Evolutionary conservation across 441 rosid genomes (phyloP), one percentile per base, ranked within the genome.

Genomic region (Omphalea diandra): DNA sequence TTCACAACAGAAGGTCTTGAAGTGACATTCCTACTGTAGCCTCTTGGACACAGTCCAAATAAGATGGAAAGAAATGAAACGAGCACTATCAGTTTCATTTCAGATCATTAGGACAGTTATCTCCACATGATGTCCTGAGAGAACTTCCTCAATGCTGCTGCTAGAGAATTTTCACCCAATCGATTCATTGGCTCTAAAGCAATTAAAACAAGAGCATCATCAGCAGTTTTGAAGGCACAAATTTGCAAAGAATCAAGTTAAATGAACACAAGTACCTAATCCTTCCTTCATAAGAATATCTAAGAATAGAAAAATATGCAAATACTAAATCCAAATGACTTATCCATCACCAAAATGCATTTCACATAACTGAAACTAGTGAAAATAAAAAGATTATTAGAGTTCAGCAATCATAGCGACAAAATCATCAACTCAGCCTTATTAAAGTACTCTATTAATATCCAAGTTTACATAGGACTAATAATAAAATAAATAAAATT

Each of bases 1-100:
- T 83, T 85, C 35, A 89, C 89, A 79, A 79, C 84, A 75, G 80
- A 71, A 59, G 99, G 95, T 58, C 90, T 84, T 27, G 87, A 73
- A 26, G 85, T 76, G 62, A 68, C 76, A 77, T 80, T 86, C 79
- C 47, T 65, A 68, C 85, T 59, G 41, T 40, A 63, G 60, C 84
- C 93, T 56, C 62, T 49, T 26, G 77, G 72, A 53, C 80, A 81
- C 54, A 59, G 73, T 41, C 76, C 82, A 40, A 75, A 64, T 73
- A 54, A 77, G 57, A 85, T 62, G 69, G 73, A 73, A 38, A 83
- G 61, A 54, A 72, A 61, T 8, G 68, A 79, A 68, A 82, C 75
- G 74, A 76, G 52, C 80, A 73, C 59, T 17, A 63, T 43, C 2
- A 65, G 63, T n/a, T 76, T 77, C 94, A 86, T 87, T 71, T 76